Percentiles rank a stretch among this genome's conserved stretches.
Conservation (phyloP, 202 grass and related monocot species). For the Elaeis oleifera region DNA sequence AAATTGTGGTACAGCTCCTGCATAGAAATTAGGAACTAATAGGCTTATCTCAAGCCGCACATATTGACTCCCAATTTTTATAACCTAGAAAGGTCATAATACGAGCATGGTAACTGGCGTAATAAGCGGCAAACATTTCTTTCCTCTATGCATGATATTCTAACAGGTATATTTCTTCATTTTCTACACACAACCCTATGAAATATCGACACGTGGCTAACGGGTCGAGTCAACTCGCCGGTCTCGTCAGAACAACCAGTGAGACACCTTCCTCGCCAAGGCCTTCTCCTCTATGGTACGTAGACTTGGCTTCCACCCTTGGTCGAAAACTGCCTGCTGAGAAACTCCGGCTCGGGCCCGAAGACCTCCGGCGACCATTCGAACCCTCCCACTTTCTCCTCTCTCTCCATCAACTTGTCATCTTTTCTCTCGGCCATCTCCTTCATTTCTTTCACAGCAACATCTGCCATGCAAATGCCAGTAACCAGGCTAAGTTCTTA, state of each 20-base stretch:
- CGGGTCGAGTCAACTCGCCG: too few species aligned
- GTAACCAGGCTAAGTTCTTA: constrained; percentile 1
- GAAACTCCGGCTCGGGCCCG: constrained; percentile 47
- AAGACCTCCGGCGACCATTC: constrained; percentile 22
- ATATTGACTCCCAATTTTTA: too few species aligned
- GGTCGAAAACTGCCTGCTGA: constrained; percentile 69
- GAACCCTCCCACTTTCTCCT: not conserved
- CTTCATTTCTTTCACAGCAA: not conserved
- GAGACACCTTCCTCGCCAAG: constrained; percentile 48
- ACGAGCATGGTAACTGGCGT: too few species aligned
- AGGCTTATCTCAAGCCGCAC: too few species aligned
- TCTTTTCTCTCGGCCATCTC: not conserved
- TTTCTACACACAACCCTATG: too few species aligned
- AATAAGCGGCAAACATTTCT: too few species aligned
- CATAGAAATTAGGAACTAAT: too few species aligned
- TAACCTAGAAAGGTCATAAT: too few species aligned
- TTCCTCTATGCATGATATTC: too few species aligned
- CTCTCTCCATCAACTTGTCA: constrained; percentile 3
- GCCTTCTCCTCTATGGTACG: constrained; percentile 69
- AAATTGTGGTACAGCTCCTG: too few species aligned
- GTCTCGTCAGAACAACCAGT: constrained; percentile 65
- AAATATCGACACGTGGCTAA: too few species aligned
- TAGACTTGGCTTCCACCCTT: constrained; percentile 78
- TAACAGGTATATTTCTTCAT: too few species aligned
- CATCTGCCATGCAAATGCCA: constrained; percentile 3